Evolutionary conservation across 306 rosid genomes (phyloP), one percentile per base, ranked within the genome.

Genomic region (Medicago ruthenica): DNA sequence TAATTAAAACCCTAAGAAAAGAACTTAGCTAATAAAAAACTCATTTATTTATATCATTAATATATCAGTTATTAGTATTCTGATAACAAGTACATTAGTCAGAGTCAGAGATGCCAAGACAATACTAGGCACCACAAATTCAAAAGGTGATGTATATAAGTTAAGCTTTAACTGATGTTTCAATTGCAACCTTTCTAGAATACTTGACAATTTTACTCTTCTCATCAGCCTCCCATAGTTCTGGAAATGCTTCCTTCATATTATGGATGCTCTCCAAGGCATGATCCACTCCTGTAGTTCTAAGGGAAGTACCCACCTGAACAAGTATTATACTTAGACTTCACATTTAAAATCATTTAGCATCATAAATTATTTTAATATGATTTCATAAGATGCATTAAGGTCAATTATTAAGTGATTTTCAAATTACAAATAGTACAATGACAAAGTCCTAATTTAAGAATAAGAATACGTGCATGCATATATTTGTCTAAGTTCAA

Each of bases 261-360:
- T 91, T 94, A 81, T 94, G 98, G 74, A 94, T 91, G 80, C 95
- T 94, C 87, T 91, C 97, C 16, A 91, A 83, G 36, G 93, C 98
- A 83, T 87, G 76, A 84, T 90, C 98, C 74, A 84, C 90, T 9
- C 90, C 91, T 7, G 59, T 55, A 6, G 53, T 58, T 65, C 87
- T 77, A 42, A 69, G 75, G 1, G 93, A 85, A 59, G 78, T 79
- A 14, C 98, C 96, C 50, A 94, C 87, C 98, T 94, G 79, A 76
- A 83, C 67, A 24, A 37, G 57, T 70, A 36, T 31, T 1, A n/a
- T 61, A 12, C 57, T 59, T 27, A 18, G 60, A 68, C 60, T 39
- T 50, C 15, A 61, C 37, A 70, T 75, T 54, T 75, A 40, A 67
- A 40, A 21, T 66, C 39, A 51, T 53, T 39, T 39, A 3, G 4